A percentile compares a stretch with the other conserved stretches of the same genome.
Evolutionary conservation across 2,329 filamentous ascomycete species (phyloP).

Genomic region (Chaetomium sp.): DNA sequence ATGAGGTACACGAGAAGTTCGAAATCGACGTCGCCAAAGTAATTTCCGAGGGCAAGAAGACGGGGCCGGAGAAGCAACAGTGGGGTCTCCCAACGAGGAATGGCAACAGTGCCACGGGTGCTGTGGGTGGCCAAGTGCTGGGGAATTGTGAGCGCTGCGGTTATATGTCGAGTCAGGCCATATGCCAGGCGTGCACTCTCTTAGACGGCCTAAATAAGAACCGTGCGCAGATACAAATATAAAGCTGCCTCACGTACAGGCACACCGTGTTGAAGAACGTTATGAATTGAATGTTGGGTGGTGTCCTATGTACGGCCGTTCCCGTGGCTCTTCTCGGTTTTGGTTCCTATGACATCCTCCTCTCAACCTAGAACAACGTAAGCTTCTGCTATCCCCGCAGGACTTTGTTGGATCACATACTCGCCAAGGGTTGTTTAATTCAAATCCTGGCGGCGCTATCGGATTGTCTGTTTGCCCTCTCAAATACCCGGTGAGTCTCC

Average conservation of each 20-base stretch:
- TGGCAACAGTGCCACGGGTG: conserved; percentile 20
- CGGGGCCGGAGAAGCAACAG: conserved; percentile 21
- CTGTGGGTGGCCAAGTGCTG: conserved; percentile 52
- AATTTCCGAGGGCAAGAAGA: conserved; percentile 32
- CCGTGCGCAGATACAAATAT: conserved; percentile 51
- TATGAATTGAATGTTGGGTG: not conserved
- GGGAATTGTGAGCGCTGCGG: conserved; percentile 83
- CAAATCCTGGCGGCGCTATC: conserved; percentile 52
- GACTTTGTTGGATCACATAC: conserved; percentile 34
- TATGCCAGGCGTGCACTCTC: conserved; percentile 90
- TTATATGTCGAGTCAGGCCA: conserved; percentile 87
- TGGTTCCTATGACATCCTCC: conserved; percentile 40
- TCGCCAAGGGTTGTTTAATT: conserved; percentile 58
- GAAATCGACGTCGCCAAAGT: conserved; percentile 60
- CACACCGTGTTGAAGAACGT: conserved; percentile 6
- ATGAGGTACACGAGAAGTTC: conserved; percentile 52
- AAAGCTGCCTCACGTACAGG: conserved; percentile 13
- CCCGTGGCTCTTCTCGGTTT: not conserved
- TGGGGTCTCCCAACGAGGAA: conserved; percentile 24
- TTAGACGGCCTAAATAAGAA: conserved; percentile 88
- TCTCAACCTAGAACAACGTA: conserved; percentile 41
- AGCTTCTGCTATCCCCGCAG: not conserved
- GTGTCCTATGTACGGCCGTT: not conserved
- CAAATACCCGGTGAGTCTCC: conserved; percentile 51
- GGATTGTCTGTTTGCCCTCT: conserved; percentile 53